Evolutionary conservation across 371 early-diverging fungal genomes (phyloP), one percentile per base, ranked within the genome.

Genomic region (Mortierella sp.): DNA sequence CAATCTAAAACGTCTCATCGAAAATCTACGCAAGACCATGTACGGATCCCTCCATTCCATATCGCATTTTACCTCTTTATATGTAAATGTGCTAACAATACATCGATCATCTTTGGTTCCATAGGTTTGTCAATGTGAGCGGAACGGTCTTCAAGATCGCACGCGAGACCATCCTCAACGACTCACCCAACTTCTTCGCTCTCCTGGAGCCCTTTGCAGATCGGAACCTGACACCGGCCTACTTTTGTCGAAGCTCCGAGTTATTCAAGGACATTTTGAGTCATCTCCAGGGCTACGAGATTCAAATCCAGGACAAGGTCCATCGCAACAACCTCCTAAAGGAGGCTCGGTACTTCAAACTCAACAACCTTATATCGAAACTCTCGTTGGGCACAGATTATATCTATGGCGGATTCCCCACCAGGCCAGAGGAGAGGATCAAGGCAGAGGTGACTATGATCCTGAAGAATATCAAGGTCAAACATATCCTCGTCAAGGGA

Each of bases 281-380:
- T 12, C 85, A 86, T 73, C 70, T 89, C 8, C 84, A 85, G 43
- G 89, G 89, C 11, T 89, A 89, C 46, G 84, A 85, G 1, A 81
- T 89, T 37, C 72, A 78, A 32, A 84, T 89, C 57, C 79, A 82
- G 41, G 87, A 87, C 61, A 87, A 84, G 59, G 73, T 83, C n/a
- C 89, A 89, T 55, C 81, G 87, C 50, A 81, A 79, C 47, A 89
- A 89, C 51, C 55, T 89, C 27, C 66, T 89, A 23, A 86, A 82
- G 60, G 89, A 89, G 60, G 85, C 88, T 2, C 81, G 84, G 21
- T 89, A 86, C 58, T 89, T 87, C 56, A 85, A 81, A 34, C 79
- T 89, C 50, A 80, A 80, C 42, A 79, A 80, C 23, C 66, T 89
- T 9, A 73, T 72, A 6, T 87, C 86, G 23, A 87, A 87, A 60